Percentiles rank a stretch among this genome's conserved stretches.
These are phyloP conservation scores for Pelargonium australe DNA, from an alignment of 441 rosid genomes.

Conservation along the genomic window DNA sequence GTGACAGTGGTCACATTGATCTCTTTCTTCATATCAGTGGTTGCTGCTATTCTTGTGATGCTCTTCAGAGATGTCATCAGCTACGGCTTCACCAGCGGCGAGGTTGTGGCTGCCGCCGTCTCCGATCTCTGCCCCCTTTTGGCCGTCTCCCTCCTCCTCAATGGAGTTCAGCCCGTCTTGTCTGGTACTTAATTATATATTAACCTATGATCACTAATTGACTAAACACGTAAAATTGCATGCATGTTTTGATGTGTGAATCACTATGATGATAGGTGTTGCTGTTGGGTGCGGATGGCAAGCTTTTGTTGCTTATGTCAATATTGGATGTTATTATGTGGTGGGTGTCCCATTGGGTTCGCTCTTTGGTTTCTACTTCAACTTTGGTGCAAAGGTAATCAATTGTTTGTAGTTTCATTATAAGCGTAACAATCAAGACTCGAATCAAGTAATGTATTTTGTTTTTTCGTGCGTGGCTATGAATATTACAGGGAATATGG, in stretches of 20 bases:
- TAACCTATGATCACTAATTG: background rate
- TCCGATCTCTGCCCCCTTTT: constrained; percentile 57
- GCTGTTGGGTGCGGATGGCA: constrained; percentile 77
- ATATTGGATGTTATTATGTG: constrained; percentile 46
- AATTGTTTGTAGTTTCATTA: background rate
- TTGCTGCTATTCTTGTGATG: constrained; percentile 25
- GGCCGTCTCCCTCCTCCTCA: constrained; percentile 45
- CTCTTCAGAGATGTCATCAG: constrained; percentile 37
- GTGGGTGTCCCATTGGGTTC: constrained; percentile 51
- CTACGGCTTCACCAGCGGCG: constrained; percentile 50
- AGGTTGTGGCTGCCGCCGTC: constrained; percentile 44
- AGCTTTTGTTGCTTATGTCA: constrained; percentile 50
- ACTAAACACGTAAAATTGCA: background rate
- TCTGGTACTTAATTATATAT: constrained; percentile 31
- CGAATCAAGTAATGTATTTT: background rate
- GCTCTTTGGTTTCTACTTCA: constrained; percentile 48
- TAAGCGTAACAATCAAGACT: too few relatives aligned
- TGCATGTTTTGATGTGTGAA: too few relatives aligned
- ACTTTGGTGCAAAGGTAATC: constrained; percentile 48
- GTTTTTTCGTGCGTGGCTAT: too few relatives aligned
- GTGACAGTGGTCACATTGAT: constrained; percentile 34
- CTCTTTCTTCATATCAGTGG: constrained; percentile 33
- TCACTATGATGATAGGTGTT: constrained; percentile 37
- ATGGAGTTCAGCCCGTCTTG: constrained; percentile 54
- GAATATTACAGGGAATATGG: constrained; percentile 45